Conservation (phyloP, 345 rosid species). For the Ceriops decandra region DNA sequence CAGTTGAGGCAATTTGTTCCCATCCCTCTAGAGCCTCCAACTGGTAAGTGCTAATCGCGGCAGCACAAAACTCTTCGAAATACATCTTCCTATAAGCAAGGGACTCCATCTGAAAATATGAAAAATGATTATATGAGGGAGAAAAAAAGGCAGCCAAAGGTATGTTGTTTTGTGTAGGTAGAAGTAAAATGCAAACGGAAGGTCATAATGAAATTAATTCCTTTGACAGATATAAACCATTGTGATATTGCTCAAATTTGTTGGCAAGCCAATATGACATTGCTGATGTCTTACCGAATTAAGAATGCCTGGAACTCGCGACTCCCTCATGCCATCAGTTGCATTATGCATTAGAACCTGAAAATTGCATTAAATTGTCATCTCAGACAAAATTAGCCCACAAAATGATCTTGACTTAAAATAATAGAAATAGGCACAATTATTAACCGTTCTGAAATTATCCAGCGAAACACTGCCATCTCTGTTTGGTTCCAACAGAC, state of each 20-base stretch:
- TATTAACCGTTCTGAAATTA: constrained; percentile 65
- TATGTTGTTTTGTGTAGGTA: background rate
- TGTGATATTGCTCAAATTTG: no score
- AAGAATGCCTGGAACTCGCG: constrained; percentile 70
- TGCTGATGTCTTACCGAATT: constrained; percentile 43
- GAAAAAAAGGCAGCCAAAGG: background rate
- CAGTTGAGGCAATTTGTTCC: constrained; percentile 68
- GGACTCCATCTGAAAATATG: constrained; percentile 58
- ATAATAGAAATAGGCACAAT: constrained; percentile 7
- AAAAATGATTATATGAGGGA: background rate
- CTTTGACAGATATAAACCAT: background rate
- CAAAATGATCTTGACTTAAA: background rate
- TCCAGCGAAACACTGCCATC: constrained; percentile 71
- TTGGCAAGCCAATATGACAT: background rate
- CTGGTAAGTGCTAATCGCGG: constrained; percentile 74
- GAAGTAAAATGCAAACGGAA: background rate
- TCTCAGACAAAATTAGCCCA: background rate
- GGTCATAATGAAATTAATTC: background rate
- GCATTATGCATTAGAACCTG: constrained; percentile 68
- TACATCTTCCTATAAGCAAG: constrained; percentile 61
- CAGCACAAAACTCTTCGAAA: constrained; percentile 93
- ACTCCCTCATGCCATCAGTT: constrained; percentile 83
- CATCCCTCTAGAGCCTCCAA: constrained; percentile 83
- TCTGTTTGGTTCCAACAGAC: constrained; percentile 70
- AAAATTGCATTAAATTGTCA: constrained; percentile 12